These are phyloP conservation scores for Tirmania nivea DNA, from an alignment of 495 filamentous ascomycete species.

Conservation along the genomic window DNA sequence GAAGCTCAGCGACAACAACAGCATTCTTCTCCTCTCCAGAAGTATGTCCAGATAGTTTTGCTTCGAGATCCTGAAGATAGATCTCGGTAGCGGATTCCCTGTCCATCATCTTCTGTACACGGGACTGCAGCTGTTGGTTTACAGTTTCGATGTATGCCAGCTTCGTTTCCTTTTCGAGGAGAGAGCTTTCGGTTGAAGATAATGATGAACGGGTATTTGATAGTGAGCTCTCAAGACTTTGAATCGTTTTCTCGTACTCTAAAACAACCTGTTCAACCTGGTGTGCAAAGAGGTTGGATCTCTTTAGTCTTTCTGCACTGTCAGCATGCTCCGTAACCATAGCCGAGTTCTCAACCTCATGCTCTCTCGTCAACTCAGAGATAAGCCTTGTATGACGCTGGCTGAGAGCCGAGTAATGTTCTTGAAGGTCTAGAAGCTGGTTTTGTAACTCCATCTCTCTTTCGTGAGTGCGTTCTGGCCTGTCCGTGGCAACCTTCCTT, in stretches of 20 bases:
- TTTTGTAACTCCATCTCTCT: constrained; percentile 82
- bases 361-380: constrained; percentile 51
- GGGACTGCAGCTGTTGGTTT: constrained; percentile 67
- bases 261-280: constrained; percentile 89
- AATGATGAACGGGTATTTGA: constrained; percentile 73
- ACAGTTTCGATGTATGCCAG: constrained; percentile 81
- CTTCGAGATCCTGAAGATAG: constrained; percentile 78
- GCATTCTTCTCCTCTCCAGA: constrained; percentile 83
- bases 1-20: constrained; percentile 62
- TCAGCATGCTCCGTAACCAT: constrained; percentile 40
- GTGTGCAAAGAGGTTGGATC: constrained; percentile 83
- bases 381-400: constrained; percentile 87
- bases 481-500: constrained; percentile 8
- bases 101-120: constrained; percentile 74
- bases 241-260: constrained; percentile 97
- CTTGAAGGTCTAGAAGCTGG: constrained; percentile 75
- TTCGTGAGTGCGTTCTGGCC: constrained; percentile 56
- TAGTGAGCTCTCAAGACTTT: constrained; percentile 74
- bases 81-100: constrained; percentile 73
- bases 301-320: constrained; percentile 71
- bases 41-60: constrained; percentile 68
- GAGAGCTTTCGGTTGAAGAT: constrained; percentile 56
- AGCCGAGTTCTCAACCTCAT: constrained; percentile 29
- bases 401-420: constrained; percentile 80
- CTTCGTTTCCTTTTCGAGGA: constrained; percentile 84